Evolutionary conservation across 768 basidiomycete genomes (phyloP).

Genomic region (Auricularia sp.): DNA sequence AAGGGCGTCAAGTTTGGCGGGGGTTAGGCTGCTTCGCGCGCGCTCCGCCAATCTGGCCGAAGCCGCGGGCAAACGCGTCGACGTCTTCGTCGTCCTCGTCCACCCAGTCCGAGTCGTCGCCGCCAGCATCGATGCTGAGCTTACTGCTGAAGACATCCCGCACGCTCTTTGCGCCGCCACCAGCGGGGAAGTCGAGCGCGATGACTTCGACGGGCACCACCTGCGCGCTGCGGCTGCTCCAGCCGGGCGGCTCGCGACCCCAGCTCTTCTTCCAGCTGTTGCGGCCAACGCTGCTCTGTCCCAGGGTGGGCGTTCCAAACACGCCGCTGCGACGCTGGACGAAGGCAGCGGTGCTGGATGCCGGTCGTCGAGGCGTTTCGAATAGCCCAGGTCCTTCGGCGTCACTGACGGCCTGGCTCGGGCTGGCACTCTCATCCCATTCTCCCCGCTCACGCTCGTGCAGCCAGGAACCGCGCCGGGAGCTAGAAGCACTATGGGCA

Average conservation of each 20-base stretch:
- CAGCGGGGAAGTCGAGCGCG: conserved; percentile 43
- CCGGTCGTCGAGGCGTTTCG: neutral
- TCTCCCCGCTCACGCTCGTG: neutral
- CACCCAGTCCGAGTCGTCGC: conserved; percentile 70
- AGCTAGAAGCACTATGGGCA: neutral
- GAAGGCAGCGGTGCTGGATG: neutral
- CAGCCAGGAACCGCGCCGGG: neutral
- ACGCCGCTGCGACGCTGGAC: neutral
- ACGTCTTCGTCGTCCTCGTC: conserved; percentile 74
- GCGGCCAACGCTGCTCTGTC: neutral
- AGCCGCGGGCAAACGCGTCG: conserved; percentile 57
- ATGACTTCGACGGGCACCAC: conserved; percentile 71
- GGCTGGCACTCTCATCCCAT: neutral
- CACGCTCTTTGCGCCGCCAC: conserved; percentile 30
- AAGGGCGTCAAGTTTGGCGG: conserved; percentile 8
- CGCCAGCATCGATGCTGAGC: conserved; percentile 39
- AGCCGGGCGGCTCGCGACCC: conserved; percentile 80
- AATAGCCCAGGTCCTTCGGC: neutral
- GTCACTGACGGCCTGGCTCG: neutral
- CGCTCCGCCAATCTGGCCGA: conserved; percentile 50
- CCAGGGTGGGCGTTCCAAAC: neutral
- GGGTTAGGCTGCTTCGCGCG: conserved; percentile 13
- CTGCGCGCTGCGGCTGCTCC: conserved; percentile 50
- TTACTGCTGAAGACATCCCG: conserved; percentile 66
- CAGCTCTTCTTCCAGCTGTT: conserved; percentile 80